Evolutionary conservation across 2,329 filamentous ascomycete species (phyloP), one percentile per base, ranked within the genome.

Genomic region (Ophiostoma quercus): DNA sequence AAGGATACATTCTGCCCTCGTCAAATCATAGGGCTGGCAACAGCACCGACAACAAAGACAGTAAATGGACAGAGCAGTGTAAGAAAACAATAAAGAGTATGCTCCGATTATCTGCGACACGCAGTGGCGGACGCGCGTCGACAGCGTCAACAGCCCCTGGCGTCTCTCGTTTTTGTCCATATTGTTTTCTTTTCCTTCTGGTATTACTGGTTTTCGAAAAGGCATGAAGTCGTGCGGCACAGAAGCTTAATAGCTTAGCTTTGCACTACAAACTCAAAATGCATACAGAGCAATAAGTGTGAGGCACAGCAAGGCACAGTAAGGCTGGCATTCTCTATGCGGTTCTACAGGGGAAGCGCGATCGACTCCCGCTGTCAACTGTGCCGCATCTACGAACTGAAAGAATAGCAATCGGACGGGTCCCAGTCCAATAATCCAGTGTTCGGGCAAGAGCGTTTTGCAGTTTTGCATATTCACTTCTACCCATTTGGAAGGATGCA

Each of bases 271-370:
- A n/a, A 47, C 43, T 7, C 19, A n/a, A 47, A 43, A 47, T 47
- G 43, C 43, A 47, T n/a, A 41, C 11, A 41, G 4, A 2, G 34
- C 34, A 7, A 25, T 4, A 25, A 57, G 51, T 12, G 22, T 12
- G 51, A 57, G 51, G 51, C 51, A 57, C 51, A 57, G 51, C 22
- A 57, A 25, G 51, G n/a, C 51, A 57, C 51, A 25, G 51, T 25
- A 57, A 25, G 51, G 51, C 51, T 57, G 51, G 19, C n/a, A 57
- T 25, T 25, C 51, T 19, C 4, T 47, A 47, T 47, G 19, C 22
- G 11, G 25, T 57, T 57, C 14, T 47, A 57, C 51, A 25, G 25
- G 51, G 47, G 11, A 57, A 25, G 22, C 51, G 51, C 51, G 22
- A 57, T 57, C 51, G 22, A 12, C 8, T 57, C 22, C 51, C 51